Base-by-base conservation (phyloP, 2,329 filamentous ascomycete species). In the Triangularia setosa region DNA sequence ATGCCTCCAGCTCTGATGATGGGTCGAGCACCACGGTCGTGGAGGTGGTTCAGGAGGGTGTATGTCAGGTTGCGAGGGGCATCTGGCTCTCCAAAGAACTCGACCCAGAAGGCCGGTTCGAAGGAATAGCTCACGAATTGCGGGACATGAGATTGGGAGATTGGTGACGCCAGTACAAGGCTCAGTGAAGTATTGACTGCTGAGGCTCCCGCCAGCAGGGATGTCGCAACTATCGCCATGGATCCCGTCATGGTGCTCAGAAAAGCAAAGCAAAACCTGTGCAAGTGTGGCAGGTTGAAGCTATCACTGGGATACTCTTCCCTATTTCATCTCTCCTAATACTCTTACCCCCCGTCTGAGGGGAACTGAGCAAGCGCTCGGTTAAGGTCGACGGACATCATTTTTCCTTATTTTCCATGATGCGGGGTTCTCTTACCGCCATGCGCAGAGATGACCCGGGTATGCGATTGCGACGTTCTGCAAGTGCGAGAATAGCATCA, bases 61-160 rank as follows among this genome's bases (percentile, higher is more conserved):
- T 67, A 69, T 9, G 67, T 69, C 16, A 69, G 65, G 23, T 64
- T 62, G 3, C 65, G 35, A 0, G 67, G 67, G 8, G 64, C 57
- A 44, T 58, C 55, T 4, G 65, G 67, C 57, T 67, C 67, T 53
- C 67, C 67, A 18, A 69, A 69, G 61, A 69, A 69, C 58, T 69
- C 67, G 48, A 57, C 53, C 67, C 67, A 69, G 40, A 65, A 67
- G 48, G 67, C 67, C 21, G 67, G 67, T 33, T 69, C 65, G 28
- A 69, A 69, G 11, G 67, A 69, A 58, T 69, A 69, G 44, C 65
- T 67, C 28, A 67, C 61, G 18, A 69, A 69, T 23, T 67, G 65
- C 7, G 67, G 61, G 27, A 25, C 59, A 60, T 67, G 65, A 11
- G 58, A 40, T 21, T 66, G 60, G 1, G 64, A 69, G n/a, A 69